Conservation (phyloP, 345 rosid species). For the Arabidopsis suecica region DNA sequence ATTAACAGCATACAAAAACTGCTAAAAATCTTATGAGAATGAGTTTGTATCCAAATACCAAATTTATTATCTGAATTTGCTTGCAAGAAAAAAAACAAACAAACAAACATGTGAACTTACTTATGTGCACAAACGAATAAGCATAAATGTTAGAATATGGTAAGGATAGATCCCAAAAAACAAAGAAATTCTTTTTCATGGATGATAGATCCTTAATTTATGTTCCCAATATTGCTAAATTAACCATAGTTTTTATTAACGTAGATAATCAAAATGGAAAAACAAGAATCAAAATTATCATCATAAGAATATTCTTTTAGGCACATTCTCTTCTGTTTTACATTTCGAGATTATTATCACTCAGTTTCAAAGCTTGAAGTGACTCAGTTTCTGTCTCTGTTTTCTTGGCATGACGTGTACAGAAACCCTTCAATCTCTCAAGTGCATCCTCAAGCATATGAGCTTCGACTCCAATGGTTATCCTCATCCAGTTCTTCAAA, state of each 20-base stretch:
- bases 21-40: neutral
- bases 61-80: neutral
- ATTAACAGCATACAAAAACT: neutral
- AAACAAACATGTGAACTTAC: neutral
- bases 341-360: constrained; percentile 15
- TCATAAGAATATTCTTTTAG: neutral
- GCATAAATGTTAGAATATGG: neutral
- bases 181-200: neutral
- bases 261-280: neutral
- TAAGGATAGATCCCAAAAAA: neutral
- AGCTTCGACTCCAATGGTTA: constrained; percentile 66
- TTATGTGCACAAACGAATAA: neutral
- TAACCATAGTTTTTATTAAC: neutral
- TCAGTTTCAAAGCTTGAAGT: constrained; percentile 26
- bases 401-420: constrained; percentile 62
- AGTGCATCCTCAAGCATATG: constrained; percentile 70
- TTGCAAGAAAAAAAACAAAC: too few species aligned
- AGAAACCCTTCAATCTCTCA: constrained; percentile 64
- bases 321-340: neutral
- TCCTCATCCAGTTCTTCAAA: constrained; percentile 69
- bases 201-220: neutral
- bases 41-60: neutral
- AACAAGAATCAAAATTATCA: neutral
- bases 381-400: constrained; percentile 38
- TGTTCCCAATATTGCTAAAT: neutral